Base-by-base conservation (phyloP, 73 alveolate genomes). In the Halteria grandinella region DNA sequence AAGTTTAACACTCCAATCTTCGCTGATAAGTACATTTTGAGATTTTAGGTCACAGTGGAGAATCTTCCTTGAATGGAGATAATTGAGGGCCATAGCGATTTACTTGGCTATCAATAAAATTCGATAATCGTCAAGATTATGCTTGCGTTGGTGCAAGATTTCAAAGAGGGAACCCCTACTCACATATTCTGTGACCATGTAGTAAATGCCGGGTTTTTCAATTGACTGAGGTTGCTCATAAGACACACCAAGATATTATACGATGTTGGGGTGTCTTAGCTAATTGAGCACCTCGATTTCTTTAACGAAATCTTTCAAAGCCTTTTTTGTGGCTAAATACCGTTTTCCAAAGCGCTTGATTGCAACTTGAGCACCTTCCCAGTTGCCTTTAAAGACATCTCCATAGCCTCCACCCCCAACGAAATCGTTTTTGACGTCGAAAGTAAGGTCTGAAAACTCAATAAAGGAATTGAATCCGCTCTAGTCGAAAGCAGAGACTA, bases 41-140 rank as follows among this genome's bases (percentile, higher is more conserved):
- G 95, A 76, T 75, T 95, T 95, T 17, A 95, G 66, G 78, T 95
- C 99, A 79, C 99, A 95, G 66, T 95, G 99, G 45, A 93, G 77
- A 12, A 95, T 91, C 57, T 89, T 89, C 86, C 92, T 83, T 31
- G 95, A 89, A 85, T 95, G 99, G 23, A 95, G 81, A 71, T 93
- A 93, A 57, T 88, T 60, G 78, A 95, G 57, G 20, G 97, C 99
- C 41, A 93, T 37, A 4, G 98, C 97, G n/a, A 95, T 91, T 75
- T 95, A 94, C 58, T 93, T 89, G 1, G 97, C 96, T 25, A 95
- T 95, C 53, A 80, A 60, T 59, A 95, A 85, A 31, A 84, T 77
- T 49, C 73, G 75, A 36, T 76, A 73, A 77, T 92, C 95, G 17
- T 77, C 93, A 60, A 87, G 62, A 21, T 49, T 47, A 11, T 71